These are phyloP conservation scores for Polygonum aviculare DNA, from an alignment of 148 eudicot species.

Conservation along the genomic window DNA sequence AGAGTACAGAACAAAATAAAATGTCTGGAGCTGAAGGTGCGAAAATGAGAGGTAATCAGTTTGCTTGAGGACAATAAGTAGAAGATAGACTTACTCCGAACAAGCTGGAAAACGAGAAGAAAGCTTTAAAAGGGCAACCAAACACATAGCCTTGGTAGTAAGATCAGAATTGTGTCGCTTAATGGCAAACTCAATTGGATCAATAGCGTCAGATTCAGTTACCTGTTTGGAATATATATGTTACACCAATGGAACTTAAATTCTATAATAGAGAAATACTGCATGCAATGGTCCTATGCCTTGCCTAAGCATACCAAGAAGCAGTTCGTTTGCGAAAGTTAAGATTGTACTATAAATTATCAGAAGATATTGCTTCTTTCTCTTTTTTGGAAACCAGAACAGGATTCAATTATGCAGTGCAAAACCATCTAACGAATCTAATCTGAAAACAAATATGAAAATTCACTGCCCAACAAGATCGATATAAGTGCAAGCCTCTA, in stretches of 20 bases:
- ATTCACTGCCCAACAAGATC: neutral
- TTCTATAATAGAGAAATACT: neutral
- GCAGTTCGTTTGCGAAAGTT: neutral
- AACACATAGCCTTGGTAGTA: conserved; percentile 83
- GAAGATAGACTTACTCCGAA: conserved; percentile 54
- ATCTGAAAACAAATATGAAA: neutral
- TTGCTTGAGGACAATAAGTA: conserved; percentile 2
- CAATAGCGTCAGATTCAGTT: conserved; percentile 87
- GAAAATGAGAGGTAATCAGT: conserved; percentile 10
- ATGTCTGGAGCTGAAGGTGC: neutral
- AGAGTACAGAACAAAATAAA: neutral
- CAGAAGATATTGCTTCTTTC: neutral
- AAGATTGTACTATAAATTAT: neutral
- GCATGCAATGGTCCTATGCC: neutral
- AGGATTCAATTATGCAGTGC: neutral
- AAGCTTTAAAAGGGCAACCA: conserved; percentile 79
- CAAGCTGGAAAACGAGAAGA: conserved; percentile 89
- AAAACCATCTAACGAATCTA: neutral
- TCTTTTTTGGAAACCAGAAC: neutral
- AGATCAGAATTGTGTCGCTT: conserved; percentile 65
- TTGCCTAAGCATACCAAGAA: neutral
- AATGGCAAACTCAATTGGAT: conserved; percentile 64
- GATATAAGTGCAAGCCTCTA: neutral
- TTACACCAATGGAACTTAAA: neutral
- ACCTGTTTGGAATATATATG: conserved; percentile 47